Conservation (phyloP, 2,329 filamentous ascomycete species). For the Biscogniauxia marginata region DNA sequence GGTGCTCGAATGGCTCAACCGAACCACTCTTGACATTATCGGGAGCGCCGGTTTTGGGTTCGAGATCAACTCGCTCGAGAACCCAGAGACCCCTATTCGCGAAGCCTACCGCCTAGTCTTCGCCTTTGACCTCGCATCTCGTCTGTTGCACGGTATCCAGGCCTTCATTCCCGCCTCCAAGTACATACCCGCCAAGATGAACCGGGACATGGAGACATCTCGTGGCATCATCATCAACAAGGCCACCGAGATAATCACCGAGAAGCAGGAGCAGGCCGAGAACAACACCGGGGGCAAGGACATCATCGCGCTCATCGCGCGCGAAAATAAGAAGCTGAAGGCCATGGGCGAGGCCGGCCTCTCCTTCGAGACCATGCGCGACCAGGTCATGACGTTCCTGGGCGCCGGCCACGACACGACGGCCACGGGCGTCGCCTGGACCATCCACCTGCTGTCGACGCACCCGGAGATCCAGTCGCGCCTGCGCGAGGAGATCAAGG, state of each 20-base stretch:
- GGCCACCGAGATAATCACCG: constrained; percentile 36
- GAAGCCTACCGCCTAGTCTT: constrained; percentile 43
- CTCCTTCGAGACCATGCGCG: constrained; percentile 37
- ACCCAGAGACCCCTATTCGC: constrained; percentile 37
- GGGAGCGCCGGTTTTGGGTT: constrained; percentile 41
- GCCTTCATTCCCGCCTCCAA: constrained; percentile 40
- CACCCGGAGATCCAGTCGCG: constrained; percentile 38
- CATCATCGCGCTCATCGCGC: constrained; percentile 40
- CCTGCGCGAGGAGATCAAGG: constrained; percentile 40
- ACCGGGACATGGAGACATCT: constrained; percentile 35
- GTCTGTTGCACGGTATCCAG: constrained; percentile 41
- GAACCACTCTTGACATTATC: constrained; percentile 44
- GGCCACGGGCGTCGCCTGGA: constrained; percentile 43
- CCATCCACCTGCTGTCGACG: constrained; percentile 39
- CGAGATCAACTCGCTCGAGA: constrained; percentile 39
- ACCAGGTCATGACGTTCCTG: constrained; percentile 42
- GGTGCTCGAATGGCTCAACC: constrained; percentile 42
- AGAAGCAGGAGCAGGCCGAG: constrained; percentile 35
- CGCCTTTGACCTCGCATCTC: constrained; percentile 37
- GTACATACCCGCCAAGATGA: constrained; percentile 38
- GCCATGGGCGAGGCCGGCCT: constrained; percentile 35
- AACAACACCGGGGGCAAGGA: constrained; percentile 34
- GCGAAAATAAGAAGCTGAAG: constrained; percentile 41
- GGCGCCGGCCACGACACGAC: constrained; percentile 45
- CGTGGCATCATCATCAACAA: constrained; percentile 36